Evolutionary conservation across 371 early-diverging fungal genomes (phyloP).

Genomic region (Mucor plumbeus): DNA sequence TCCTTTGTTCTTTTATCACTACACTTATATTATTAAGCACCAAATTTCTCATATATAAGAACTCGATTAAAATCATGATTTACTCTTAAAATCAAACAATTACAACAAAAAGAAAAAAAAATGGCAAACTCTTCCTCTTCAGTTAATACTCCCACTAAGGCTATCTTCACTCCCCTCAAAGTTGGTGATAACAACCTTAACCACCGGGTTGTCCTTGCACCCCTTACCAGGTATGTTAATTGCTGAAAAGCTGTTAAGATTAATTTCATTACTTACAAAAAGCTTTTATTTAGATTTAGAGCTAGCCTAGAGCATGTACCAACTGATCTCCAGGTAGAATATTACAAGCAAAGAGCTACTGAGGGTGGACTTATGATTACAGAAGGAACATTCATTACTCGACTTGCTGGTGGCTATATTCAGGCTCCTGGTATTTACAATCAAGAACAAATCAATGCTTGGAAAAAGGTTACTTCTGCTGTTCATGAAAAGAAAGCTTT

Average conservation of each 20-base stretch:
- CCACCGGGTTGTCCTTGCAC: slow-evolving; percentile 64
- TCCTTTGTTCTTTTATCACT: not conserved
- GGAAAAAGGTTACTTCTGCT: slow-evolving; percentile 59
- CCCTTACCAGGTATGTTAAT: slow-evolving; percentile 12
- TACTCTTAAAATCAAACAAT: not conserved
- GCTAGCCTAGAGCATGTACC: slow-evolving; percentile 40
- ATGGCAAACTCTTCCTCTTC: not conserved
- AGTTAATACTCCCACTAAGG: not conserved
- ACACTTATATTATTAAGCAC: not conserved
- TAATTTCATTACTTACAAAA: not conserved
- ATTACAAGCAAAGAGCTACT: slow-evolving; percentile 65
- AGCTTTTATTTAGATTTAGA: slow-evolving; percentile 55
- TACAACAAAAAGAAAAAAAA: not conserved
- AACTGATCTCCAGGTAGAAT: slow-evolving; percentile 47
- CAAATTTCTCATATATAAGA: not conserved
- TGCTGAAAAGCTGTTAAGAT: no score
- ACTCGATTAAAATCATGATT: not conserved
- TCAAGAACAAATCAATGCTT: slow-evolving; percentile 54
- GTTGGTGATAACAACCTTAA: slow-evolving; percentile 28
- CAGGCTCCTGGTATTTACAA: slow-evolving; percentile 48
- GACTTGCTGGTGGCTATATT: slow-evolving; percentile 42
- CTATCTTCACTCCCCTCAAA: slow-evolving; percentile 14
- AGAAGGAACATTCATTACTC: slow-evolving; percentile 56
- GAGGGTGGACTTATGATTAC: slow-evolving; percentile 60
- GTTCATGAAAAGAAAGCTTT: slow-evolving; percentile 60